Evolutionary conservation across 108 stramenopile genomes (phyloP).

Genomic region (Nannochloropsis granulata): DNA sequence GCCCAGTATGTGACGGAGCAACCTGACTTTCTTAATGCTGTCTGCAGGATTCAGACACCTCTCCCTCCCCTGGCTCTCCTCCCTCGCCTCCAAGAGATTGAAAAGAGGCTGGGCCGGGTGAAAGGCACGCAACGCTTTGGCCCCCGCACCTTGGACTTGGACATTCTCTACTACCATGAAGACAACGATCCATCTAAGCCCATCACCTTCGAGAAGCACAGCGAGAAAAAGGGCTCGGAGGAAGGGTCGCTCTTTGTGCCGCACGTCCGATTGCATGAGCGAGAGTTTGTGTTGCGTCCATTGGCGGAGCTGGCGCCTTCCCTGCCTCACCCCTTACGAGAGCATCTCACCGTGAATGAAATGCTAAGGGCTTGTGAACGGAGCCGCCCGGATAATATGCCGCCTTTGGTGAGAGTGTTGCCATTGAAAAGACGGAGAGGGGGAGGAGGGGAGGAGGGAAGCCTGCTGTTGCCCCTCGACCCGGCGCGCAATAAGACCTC

Average conservation of each 20-base stretch:
- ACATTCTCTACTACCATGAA: constrained; percentile 23
- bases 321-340: constrained; percentile 6
- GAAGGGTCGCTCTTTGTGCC: constrained; percentile 49
- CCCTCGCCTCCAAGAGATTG: constrained; percentile 13
- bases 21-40: constrained; percentile 32
- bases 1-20: constrained; percentile 34
- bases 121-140: constrained; percentile 18
- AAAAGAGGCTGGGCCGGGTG: constrained; percentile 14
- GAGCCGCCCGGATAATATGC: background rate
- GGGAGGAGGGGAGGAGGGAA: background rate
- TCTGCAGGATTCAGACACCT: constrained; percentile 11
- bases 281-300: constrained; percentile 84
- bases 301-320: constrained; percentile 51
- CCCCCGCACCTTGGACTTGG: constrained; percentile 31
- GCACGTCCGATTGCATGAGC: constrained; percentile 62
- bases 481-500: constrained; percentile 18
- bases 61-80: constrained; percentile 11
- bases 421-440: constrained; percentile 47
- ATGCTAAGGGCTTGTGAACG: background rate
- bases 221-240: background rate
- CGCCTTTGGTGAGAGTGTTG: constrained; percentile 19
- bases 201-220: background rate
- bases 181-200: background rate
- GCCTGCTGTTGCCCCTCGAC: constrained; percentile 9
- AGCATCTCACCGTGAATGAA: constrained; percentile 1